Conservation (phyloP, 2,329 filamentous ascomycete genomes). For the Diaporthe sp. region DNA sequence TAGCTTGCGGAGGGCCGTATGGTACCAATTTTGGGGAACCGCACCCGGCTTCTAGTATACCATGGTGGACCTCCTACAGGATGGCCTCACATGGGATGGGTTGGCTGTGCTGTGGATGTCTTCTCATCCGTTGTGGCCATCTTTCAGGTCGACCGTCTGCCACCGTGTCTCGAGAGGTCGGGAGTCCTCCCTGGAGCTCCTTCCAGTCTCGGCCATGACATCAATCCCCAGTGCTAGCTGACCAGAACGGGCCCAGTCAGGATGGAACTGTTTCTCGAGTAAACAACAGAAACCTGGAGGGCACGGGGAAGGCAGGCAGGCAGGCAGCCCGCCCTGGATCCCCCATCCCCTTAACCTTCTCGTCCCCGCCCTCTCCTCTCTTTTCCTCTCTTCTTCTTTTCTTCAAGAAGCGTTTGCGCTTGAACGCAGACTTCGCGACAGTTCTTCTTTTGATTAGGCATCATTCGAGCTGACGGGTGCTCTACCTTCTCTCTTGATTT, state of each 20-base stretch:
- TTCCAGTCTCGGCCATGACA: too few relatives aligned
- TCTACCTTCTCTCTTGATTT: conserved; percentile 21
- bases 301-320: neutral
- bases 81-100: neutral
- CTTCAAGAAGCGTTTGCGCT: conserved; percentile 19
- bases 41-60: too few relatives aligned
- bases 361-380: neutral
- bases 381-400: neutral
- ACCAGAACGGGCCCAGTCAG: too few relatives aligned
- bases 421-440: conserved; percentile 18
- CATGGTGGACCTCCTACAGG: too few relatives aligned
- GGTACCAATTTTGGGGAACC: too few relatives aligned
- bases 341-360: neutral
- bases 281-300: neutral
- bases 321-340: neutral
- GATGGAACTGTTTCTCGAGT: neutral
- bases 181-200: too few relatives aligned
- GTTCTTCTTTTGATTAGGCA: conserved; percentile 11
- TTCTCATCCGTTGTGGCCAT: neutral
- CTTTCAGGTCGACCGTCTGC: too few relatives aligned
- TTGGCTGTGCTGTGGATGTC: neutral
- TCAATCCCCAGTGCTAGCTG: too few relatives aligned
- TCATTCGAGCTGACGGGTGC: conserved; percentile 15
- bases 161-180: too few relatives aligned
- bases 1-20: too few relatives aligned